Evolutionary conservation across 495 filamentous ascomycete species (phyloP), one percentile per base, ranked within the genome.

Genomic region (Talaromyces trachyspermus): DNA sequence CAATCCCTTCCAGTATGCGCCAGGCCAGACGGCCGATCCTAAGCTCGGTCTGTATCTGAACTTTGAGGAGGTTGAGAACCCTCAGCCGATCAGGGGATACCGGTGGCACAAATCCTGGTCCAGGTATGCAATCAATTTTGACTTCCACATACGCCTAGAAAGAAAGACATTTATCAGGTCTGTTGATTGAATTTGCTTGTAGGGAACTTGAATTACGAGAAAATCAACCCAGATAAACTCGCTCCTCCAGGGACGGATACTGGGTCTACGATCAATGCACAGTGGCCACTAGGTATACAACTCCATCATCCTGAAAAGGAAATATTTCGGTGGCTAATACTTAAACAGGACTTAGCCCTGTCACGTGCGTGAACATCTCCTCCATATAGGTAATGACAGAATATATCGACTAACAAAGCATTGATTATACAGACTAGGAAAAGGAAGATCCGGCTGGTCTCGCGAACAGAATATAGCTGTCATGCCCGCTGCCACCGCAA

Each of bases 231-330:
- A 4, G 82, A 88, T 54, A 66, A 78, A 6, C 72, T 78, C 26
- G 81, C 81, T 0, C 81, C 84, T 2, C 85, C 85, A 0, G 75
- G 71, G 2, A 84, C 82, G 0, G 85, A 88, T 56, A 46, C 61
- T 27, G 85, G 84, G 1, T 63, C 65, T 36, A 77, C 85, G 0
- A 67, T 75, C 20, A 84, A 87, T 54, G 77, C 80, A 1, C 78
- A 84, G 53, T 89, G 84, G 84, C 81, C 82, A 0, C 70, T 89
- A 57, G 84, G 81, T 48, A 55, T 53, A 58, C 44, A 46, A 4
- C 10, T 24, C 8, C 1, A 17, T n/a, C 7, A 4, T 18, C 19
- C 17, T 29, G 17, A 26, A 3, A 4, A 22, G 39, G 10, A 17
- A 17, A 47, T 26, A 33, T 24, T 46, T 41, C 30, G 17, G 35